These are phyloP conservation scores for Saposhnikovia divaricata DNA, from an alignment of 129 eudicot species.

Conservation along the genomic window DNA sequence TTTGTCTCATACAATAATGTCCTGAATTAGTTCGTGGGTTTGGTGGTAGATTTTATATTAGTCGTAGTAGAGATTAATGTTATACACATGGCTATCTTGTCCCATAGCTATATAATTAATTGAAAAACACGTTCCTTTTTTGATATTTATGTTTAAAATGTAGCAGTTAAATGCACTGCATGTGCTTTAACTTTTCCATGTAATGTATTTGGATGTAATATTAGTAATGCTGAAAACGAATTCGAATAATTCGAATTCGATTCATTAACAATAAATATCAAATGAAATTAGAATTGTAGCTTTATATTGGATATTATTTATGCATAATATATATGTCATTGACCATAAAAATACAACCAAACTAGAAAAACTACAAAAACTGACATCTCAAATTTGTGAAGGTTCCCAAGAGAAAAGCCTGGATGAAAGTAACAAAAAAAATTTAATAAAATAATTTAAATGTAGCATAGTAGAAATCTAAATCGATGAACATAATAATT, in stretches of 20 bases:
- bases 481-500: background rate
- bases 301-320: too few species aligned
- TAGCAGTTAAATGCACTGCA: background rate
- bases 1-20: background rate
- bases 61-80: background rate
- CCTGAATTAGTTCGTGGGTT: background rate
- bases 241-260: too few species aligned
- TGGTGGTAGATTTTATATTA: background rate
- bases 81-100: slow-evolving; percentile 7
- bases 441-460: background rate
- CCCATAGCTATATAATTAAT: background rate
- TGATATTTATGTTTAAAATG: background rate
- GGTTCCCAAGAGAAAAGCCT: background rate
- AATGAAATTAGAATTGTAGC: too few species aligned
- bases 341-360: background rate
- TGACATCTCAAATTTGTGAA: background rate
- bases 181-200: background rate
- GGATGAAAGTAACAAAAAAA: too few species aligned
- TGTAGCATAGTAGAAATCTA: background rate
- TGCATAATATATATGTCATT: too few species aligned
- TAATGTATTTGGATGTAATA: too few species aligned
- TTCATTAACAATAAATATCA: too few species aligned
- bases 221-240: too few species aligned
- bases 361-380: too few species aligned
- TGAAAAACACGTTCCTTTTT: background rate